A percentile compares a stretch with the other conserved stretches of the same genome.
phyloP scores from a whole-genome alignment of 164 flowering plant species.

The Aristolochia fimbriata region DNA sequence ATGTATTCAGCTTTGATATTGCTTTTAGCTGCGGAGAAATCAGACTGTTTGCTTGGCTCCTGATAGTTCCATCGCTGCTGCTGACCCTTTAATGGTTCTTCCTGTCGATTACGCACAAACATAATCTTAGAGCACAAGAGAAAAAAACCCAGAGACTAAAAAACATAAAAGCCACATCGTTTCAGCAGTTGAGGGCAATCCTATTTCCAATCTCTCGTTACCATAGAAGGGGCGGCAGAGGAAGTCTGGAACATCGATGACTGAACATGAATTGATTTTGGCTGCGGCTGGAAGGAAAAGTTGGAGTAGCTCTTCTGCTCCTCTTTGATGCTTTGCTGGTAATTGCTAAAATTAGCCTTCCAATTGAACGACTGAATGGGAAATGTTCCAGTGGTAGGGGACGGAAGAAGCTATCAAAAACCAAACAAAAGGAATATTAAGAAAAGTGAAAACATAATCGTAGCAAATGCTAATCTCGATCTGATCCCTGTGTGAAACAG shows the following conservation, averaged over 20 bases:
- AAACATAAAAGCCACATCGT: neutral
- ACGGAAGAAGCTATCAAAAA: constrained; percentile 40
- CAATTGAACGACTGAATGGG: constrained; percentile 31
- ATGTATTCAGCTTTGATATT: constrained; percentile 26
- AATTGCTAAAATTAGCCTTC: constrained; percentile 20
- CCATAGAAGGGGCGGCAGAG: constrained; percentile 22
- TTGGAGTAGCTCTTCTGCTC: constrained; percentile 30
- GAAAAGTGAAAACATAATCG: neutral
- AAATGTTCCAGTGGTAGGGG: constrained; percentile 64
- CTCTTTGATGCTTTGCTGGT: constrained; percentile 19
- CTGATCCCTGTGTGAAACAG: neutral
- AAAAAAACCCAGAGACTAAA: neutral
- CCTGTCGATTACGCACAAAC: constrained; percentile 16
- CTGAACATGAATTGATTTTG: constrained; percentile 19
- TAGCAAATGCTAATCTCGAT: neutral
- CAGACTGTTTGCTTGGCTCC: constrained; percentile 18
- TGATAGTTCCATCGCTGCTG: constrained; percentile 26
- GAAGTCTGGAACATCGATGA: constrained; percentile 30
- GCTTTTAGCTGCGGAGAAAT: constrained; percentile 13
- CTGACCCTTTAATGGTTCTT: constrained; percentile 17
- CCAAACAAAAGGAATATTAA: neutral
- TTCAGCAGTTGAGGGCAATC: neutral
- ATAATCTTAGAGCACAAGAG: neutral
- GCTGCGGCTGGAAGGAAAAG: constrained; percentile 56
- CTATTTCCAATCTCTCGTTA: constrained; percentile 3